Base-by-base conservation (phyloP, 2,329 filamentous ascomycete genomes). In the Tolypocladium amazonense region DNA sequence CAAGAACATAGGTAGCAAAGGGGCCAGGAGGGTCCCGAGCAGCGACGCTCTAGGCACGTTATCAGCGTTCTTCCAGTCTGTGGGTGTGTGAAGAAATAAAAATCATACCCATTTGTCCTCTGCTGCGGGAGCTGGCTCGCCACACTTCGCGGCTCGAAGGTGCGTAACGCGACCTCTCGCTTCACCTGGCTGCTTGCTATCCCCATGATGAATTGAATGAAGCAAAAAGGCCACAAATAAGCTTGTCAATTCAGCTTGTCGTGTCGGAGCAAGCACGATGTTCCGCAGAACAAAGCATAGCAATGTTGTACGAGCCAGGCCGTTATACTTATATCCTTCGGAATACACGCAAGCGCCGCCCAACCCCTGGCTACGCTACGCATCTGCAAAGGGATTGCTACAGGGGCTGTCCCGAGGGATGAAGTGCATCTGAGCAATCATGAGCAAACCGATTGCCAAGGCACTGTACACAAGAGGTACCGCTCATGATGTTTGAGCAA, bases 1-100 rank as follows among this genome's bases (percentile, higher is more conserved):
- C 20, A 83, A 69, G 62, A 80, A 83, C 0, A 66, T 57, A 4
- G 78, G 75, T 25, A 80, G 66, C 8, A 70, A 41, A 1, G 73
- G 72, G 1, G 74, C 73, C 25, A 70, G 43, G 1, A 75, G 56
- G 0, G 77, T 79, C 18, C 78, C 78, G 11, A 75, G 65, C 1
- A 73, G 41, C 5, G 77, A 80, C 35, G 72, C 69, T 0, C 78
- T 70, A 8, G 4, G 4, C 35, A 47, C 2, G 11, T 12, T 30
- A 52, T 62, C 50, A 63, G 18, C 15, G 14, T 23, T 14, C 25
- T n/a, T 12, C 8, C 25, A 18, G 5, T 18, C 11, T 37, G 7
- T 30, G 1, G 1, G 9, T 18, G 11, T 5, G 11, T 5, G 9
- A 3, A n/a, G 20, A 25, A 9, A 5, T 43, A 30, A 33, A 12